A percentile compares a stretch with the other conserved stretches of the same genome.
These are phyloP conservation scores for Podila clonocystis DNA, from an alignment of 192 early-diverging fungal species.

Conservation along the genomic window DNA sequence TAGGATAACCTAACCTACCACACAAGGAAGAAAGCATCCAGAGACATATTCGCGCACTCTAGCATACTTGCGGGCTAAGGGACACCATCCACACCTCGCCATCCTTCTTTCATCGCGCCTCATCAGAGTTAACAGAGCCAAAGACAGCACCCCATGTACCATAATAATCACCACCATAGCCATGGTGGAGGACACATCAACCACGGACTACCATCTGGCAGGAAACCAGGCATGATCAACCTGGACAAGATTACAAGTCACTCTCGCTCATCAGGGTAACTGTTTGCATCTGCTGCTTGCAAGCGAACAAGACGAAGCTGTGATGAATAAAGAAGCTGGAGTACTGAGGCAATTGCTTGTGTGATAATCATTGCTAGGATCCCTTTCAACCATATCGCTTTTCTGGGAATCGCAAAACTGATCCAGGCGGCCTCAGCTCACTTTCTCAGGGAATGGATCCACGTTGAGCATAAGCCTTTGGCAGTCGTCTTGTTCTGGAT, in stretches of 20 bases:
- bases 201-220: neutral
- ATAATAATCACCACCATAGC: slow-evolving; percentile 15
- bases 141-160: slow-evolving; percentile 4
- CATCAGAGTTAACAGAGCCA: neutral
- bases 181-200: slow-evolving; percentile 5
- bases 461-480: slow-evolving; percentile 30
- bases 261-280: slow-evolving; percentile 38
- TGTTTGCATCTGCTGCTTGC: neutral
- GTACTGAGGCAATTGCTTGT: neutral
- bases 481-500: slow-evolving; percentile 26
- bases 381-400: slow-evolving; percentile 51
- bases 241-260: slow-evolving; percentile 47
- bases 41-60: too few species aligned
- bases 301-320: too few species aligned
- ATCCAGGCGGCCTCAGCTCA: slow-evolving; percentile 38
- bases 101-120: too few species aligned
- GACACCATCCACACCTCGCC: neutral
- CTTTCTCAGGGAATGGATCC: slow-evolving; percentile 45
- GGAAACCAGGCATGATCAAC: slow-evolving; percentile 51
- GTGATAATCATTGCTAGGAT: slow-evolving; percentile 5
- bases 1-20: too few species aligned
- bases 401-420: slow-evolving; percentile 46
- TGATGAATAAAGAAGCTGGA: too few species aligned
- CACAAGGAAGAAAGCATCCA: too few species aligned
- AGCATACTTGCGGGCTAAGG: neutral